Evolutionary conservation across 1,284 basidiomycete genomes (phyloP).

Genomic region (Ustilago bromivora): DNA sequence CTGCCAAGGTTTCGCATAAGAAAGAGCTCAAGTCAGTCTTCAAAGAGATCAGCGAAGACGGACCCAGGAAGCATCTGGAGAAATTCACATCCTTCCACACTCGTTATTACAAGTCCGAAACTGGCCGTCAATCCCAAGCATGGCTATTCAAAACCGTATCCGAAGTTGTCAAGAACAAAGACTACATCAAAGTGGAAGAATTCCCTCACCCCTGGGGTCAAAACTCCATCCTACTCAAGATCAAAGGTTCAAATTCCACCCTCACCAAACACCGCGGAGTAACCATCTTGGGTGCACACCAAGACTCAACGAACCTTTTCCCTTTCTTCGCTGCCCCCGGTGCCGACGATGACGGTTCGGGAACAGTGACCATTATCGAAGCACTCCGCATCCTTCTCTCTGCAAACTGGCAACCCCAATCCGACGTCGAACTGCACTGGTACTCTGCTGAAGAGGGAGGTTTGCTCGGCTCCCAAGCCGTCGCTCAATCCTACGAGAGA

Average conservation of each 20-base stretch:
- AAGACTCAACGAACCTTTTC: constrained; percentile 76
- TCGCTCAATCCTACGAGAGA: constrained; percentile 82
- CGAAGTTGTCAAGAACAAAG: constrained; percentile 23
- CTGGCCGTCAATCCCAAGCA: constrained; percentile 79
- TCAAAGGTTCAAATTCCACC: constrained; percentile 49
- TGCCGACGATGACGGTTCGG: constrained; percentile 87
- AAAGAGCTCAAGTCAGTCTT: constrained; percentile 47
- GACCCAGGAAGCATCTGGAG: constrained; percentile 51
- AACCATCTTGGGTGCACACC: constrained; percentile 83
- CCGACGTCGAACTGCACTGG: constrained; percentile 92
- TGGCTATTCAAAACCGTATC: constrained; percentile 76
- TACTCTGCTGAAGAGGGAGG: constrained; percentile 93
- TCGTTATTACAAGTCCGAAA: constrained; percentile 74
- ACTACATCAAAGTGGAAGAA: constrained; percentile 78
- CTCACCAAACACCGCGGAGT: constrained; percentile 69
- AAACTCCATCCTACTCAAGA: constrained; percentile 78
- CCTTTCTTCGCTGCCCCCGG: constrained; percentile 64
- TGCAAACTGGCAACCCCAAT: constrained; percentile 80
- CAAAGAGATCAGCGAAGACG: constrained; percentile 46
- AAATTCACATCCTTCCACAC: constrained; percentile 73
- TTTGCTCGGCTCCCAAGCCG: constrained; percentile 91
- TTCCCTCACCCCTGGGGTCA: constrained; percentile 93
- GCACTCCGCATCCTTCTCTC: constrained; percentile 84
- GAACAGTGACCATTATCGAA: constrained; percentile 90
- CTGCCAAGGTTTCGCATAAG: constrained; percentile 33